Evolutionary conservation across 176 grass and related monocot genomes (phyloP), one percentile per base, ranked within the genome.

Genomic region (Chloris gayana): DNA sequence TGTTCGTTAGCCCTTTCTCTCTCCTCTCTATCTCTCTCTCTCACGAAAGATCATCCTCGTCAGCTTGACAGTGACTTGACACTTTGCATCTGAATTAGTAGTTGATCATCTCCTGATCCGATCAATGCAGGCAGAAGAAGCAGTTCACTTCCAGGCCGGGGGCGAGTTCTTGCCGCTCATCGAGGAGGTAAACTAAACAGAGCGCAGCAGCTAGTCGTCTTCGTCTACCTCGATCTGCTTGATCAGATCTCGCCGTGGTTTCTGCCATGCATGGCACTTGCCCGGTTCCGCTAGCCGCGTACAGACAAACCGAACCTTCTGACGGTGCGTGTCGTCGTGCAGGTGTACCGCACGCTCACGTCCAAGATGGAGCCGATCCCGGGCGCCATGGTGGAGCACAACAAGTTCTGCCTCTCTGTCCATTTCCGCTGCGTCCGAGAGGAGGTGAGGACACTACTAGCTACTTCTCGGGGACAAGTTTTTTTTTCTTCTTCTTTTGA

Each of bases 341-440:
- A 97, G 94, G 89, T 92, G 72, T 87, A 88, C 30, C 67, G 68
- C 50, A 24, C 33, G 38, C 77, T 98, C 74, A 81, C 77, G 46
- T 84, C 56, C 25, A 92, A 80, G 85, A 92, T 82, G 71, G 82
- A 77, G 69, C 42, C 77, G n/a, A 94, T 90, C 54, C 70, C 70
- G 0, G 92, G 95, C 0, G 87, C 95, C 2, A 87, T 0, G 77
- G 87, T 98, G 67, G 95, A 98, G 86, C 67, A 92, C 78, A 98
- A 98, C 56, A 98, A 98, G 81, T 98, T 89, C 27, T 98, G 92
- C 74, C 85, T 92, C 26, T 94, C 95, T 4, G 95, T 98, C 22
- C 92, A 98, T 61, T 94, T 86, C 77, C 92, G 92, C 59, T 89
- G 88, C 46, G 95, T 98, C 44, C 67, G 83, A 6, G 85, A 98